Percentiles rank a stretch among this genome's conserved stretches.
phyloP scores from a whole-genome alignment of 495 filamentous ascomycete species.

The Schizothecium vesticola region DNA sequence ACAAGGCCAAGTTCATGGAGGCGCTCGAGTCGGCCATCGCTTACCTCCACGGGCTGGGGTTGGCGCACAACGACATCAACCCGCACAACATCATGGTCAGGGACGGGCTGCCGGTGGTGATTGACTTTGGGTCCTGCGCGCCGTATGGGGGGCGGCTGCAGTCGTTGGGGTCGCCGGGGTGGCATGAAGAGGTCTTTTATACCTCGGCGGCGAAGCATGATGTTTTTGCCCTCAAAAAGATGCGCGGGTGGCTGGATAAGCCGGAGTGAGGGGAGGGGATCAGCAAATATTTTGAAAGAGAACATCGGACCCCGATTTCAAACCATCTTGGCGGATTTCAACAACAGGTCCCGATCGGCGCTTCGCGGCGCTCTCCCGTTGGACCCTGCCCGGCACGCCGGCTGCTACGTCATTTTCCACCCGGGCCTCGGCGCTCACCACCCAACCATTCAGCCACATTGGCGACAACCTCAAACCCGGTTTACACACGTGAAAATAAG shows the following conservation, averaged over 20 bases:
- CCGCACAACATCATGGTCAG: constrained; percentile 36
- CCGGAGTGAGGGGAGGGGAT: neutral
- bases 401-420: neutral
- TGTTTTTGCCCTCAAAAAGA: neutral
- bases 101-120: constrained; percentile 26
- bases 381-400: neutral
- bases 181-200: constrained; percentile 3
- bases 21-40: constrained; percentile 28
- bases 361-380: neutral
- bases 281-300: neutral
- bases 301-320: neutral
- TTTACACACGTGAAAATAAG: neutral
- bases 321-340: neutral
- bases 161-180: neutral
- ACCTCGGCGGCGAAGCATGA: constrained; percentile 3
- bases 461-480: neutral
- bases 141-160: neutral
- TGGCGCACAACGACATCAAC: constrained; percentile 39
- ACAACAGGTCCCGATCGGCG: neutral
- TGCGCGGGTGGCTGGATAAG: neutral
- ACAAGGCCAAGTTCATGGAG: constrained; percentile 27
- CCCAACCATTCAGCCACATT: neutral
- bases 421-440: neutral
- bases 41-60: constrained; percentile 32
- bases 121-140: constrained; percentile 31